Evolutionary conservation across 345 rosid species (phyloP).

Genomic region (Bruguiera parviflora): DNA sequence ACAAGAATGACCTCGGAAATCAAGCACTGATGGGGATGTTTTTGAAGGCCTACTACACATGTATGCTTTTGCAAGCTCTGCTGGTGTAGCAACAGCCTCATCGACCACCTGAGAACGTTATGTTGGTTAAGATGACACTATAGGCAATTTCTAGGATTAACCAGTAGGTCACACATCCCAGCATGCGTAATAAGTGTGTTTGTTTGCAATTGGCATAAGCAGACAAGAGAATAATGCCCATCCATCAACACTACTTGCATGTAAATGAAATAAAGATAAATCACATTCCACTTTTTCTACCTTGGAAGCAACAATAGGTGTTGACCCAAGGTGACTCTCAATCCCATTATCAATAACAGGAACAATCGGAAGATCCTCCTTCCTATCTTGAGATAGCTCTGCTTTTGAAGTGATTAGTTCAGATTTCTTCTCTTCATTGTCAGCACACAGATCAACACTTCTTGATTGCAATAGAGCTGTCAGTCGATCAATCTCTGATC

Average conservation of each 20-base stretch:
- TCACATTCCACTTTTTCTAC: constrained; percentile 32
- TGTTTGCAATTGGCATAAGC: background rate
- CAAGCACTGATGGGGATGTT: constrained; percentile 53
- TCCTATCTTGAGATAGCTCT: constrained; percentile 25
- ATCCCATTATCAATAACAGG: constrained; percentile 39
- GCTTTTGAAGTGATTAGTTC: constrained; percentile 35
- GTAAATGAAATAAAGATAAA: background rate
- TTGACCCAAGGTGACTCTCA: constrained; percentile 34
- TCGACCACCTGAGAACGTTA: constrained; percentile 53
- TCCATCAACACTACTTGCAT: constrained; percentile 1
- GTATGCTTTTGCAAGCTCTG: constrained; percentile 95
- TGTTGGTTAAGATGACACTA: constrained; percentile 2
- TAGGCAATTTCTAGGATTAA: too few species aligned
- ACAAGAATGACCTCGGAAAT: constrained; percentile 35
- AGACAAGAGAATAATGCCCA: background rate
- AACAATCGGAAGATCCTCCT: constrained; percentile 31
- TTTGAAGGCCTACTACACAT: constrained; percentile 87
- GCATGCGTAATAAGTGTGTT: background rate
- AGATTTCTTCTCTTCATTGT: constrained; percentile 38
- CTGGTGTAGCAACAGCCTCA: constrained; percentile 73
- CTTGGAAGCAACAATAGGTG: constrained; percentile 43
- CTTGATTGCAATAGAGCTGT: constrained; percentile 67
- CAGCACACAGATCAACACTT: constrained; percentile 41
- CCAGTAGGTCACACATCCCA: background rate
- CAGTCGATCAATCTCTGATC: constrained; percentile 81